Conservation (phyloP, 768 basidiomycete genomes). For the Tricholoma matsutake region DNA sequence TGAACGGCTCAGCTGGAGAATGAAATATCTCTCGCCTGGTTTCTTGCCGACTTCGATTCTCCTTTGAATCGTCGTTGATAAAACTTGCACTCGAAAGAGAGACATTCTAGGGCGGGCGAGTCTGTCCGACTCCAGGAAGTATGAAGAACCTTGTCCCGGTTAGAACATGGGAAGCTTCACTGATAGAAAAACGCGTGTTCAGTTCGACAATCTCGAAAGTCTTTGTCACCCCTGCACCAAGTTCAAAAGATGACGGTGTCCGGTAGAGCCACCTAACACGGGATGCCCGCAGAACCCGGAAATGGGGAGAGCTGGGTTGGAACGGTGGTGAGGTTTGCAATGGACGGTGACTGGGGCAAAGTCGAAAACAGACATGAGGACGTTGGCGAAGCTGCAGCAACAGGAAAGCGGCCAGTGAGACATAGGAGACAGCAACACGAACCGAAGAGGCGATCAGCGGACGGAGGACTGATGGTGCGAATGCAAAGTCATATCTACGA, state of each 20-base stretch:
- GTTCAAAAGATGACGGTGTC: background rate
- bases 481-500: too few species aligned
- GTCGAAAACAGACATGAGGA: background rate
- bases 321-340: too few species aligned
- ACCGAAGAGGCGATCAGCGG: background rate
- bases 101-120: background rate
- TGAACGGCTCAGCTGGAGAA: background rate
- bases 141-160: background rate
- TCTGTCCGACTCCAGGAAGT: background rate
- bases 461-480: background rate
- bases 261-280: too few species aligned
- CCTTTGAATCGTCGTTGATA: too few species aligned
- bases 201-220: too few species aligned
- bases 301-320: too few species aligned
- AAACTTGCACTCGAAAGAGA: background rate
- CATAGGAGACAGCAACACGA: background rate
- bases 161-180: background rate
- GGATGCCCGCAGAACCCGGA: too few species aligned
- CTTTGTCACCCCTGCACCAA: too few species aligned
- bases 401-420: background rate
- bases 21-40: background rate
- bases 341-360: background rate
- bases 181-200: background rate
- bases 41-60: too few species aligned
- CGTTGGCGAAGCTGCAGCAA: background rate